Base-by-base conservation (phyloP, 805 yeast genomes). In the Candida oleophila region DNA sequence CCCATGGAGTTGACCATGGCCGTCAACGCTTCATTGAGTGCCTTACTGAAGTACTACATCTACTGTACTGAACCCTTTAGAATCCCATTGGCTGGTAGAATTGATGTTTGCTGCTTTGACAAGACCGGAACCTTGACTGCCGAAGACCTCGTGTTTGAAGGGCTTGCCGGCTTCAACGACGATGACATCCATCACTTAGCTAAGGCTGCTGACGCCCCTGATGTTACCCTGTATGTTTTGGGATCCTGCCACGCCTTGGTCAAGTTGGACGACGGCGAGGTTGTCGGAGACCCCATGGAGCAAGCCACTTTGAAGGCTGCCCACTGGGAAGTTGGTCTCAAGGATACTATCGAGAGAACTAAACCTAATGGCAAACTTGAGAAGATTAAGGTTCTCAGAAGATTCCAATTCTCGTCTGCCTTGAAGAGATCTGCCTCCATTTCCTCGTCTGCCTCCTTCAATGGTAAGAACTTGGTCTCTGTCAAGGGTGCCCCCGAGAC, bases 1-100 rank as follows among this genome's bases (percentile, higher is more conserved):
- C 99, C 99, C 49, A 94, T 94, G 98, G 99, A 94, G 74, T 79
- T 94, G 58, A 94, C 99, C 12, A 85, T 94, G 92, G 98, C 99
- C 49, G 99, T 94, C 36, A 94, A 94, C 69, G 78, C 87, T 34
- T 91, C 98, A 4, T 76, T 94, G 64, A 82, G 90, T 49, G 90
- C 97, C 2, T 77, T 94, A 54, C 83, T 87, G 57, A 94, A 94
- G 68, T 85, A 77, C 65, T 91, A 85, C 65, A 85, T 94, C 52
- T 94, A 87, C 74, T 94, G 99, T 76, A 94, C 99, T 38, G 99
- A 94, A 68, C 99, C 99, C 15, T 94, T 94, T 76, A 82, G 99
- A 73, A 91, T 94, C 55, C 98, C 99, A 45, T 81, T 87, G 62
- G 99, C 98, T 47, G 99, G 99, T 58, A 85, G 98, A 73, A 83